Percentiles rank a stretch among this genome's conserved stretches.
phyloP scores from a whole-genome alignment of 257 asterid genomes.

The Plectranthus barbatus region DNA sequence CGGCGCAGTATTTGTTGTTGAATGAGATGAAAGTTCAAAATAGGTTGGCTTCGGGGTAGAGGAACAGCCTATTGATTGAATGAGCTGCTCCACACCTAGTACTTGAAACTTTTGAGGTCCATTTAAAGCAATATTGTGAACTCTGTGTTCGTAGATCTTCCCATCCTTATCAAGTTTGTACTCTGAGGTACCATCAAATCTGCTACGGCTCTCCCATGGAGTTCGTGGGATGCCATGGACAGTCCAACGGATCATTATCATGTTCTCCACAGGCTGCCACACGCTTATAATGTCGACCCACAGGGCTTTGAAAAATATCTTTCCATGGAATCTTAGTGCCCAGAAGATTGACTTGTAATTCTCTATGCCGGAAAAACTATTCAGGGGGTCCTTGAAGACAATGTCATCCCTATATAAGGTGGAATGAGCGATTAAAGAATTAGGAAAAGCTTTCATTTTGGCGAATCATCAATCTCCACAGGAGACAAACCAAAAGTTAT shows the following conservation, averaged over 20 bases:
- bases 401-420: constrained; percentile 64
- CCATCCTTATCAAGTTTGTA: constrained; percentile 93
- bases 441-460: background rate
- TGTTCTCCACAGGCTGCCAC: constrained; percentile 90
- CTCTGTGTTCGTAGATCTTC: constrained; percentile 88
- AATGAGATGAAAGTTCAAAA: constrained; percentile 49
- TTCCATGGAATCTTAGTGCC: constrained; percentile 79
- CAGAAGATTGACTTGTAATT: constrained; percentile 81
- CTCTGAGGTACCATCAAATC: constrained; percentile 97
- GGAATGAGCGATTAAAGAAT: constrained; percentile 3
- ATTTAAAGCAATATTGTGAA: constrained; percentile 80
- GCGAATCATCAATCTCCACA: background rate
- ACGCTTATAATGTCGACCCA: constrained; percentile 90
- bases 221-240: constrained; percentile 83
- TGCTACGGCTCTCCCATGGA: constrained; percentile 90
- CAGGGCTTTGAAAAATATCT: constrained; percentile 63
- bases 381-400: constrained; percentile 75
- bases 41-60: constrained; percentile 92
- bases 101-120: constrained; percentile 72
- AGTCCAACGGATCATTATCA: constrained; percentile 92
- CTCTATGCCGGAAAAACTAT: constrained; percentile 71
- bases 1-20: constrained; percentile 21
- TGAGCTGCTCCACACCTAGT: constrained; percentile 55
- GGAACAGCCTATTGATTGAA: constrained; percentile 58
- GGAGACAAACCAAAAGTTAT: background rate